Conservation (phyloP, 2,329 filamentous ascomycete genomes). For the Colletotrichum gigasporum region DNA sequence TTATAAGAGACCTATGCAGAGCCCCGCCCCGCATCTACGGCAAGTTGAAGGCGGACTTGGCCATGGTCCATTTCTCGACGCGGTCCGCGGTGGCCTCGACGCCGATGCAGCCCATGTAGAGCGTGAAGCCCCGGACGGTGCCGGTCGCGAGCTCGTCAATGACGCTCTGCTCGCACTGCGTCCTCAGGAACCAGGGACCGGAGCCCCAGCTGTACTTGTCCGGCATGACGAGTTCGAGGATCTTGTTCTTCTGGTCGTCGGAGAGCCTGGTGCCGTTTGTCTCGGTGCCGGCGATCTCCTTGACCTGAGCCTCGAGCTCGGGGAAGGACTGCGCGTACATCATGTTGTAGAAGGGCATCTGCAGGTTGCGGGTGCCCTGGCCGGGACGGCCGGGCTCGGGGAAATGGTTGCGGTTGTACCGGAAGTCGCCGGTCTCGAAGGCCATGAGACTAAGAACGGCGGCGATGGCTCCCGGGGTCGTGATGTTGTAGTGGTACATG, state of each 20-base stretch:
- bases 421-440: conserved; percentile 75
- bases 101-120: conserved; percentile 60
- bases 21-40: background rate
- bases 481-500: conserved; percentile 67
- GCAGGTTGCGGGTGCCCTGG: conserved; percentile 74
- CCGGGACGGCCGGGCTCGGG: conserved; percentile 61
- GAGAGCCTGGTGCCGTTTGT: conserved; percentile 37
- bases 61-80: conserved; percentile 51
- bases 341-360: conserved; percentile 54
- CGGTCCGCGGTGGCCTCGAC: conserved; percentile 44
- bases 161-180: conserved; percentile 50
- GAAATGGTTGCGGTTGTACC: conserved; percentile 73
- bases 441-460: conserved; percentile 76
- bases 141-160: conserved; percentile 44
- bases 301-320: conserved; percentile 43
- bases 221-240: conserved; percentile 54
- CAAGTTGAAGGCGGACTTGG: conserved; percentile 56
- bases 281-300: conserved; percentile 40
- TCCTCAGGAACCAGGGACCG: conserved; percentile 61
- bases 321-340: conserved; percentile 56
- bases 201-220: conserved; percentile 65
- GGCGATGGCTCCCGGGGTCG: conserved; percentile 69
- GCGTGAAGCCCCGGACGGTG: conserved; percentile 51
- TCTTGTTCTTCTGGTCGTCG: conserved; percentile 45
- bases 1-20: background rate